Base-by-base conservation (phyloP, 495 filamentous ascomycete species). In the Bathelium albidoporum region DNA sequence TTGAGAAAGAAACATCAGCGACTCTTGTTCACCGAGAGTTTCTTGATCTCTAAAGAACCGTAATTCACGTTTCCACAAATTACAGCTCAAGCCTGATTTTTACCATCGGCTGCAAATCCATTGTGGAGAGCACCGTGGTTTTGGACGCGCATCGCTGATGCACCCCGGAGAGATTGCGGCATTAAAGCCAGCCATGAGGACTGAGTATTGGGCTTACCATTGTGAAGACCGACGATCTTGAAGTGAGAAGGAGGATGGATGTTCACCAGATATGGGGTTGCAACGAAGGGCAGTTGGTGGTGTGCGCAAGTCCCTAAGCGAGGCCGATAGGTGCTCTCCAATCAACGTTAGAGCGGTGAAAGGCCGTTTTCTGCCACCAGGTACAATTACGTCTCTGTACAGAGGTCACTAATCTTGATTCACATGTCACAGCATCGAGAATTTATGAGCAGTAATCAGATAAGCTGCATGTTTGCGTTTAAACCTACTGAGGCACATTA, bases 1-100 rank as follows among this genome's bases (percentile, higher is more conserved):
- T 98, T 92, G 94, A 98, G 95, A 91, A 93, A 55, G 49, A 55
- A 87, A 68, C 80, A 91, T 95, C 88, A 95, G 89, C 86, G 83
- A 87, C 85, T 85, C 80, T 80, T 76, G 82, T 87, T 82, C 87
- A 89, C 88, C 80, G 85, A 82, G 75, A 89, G 83, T 82, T 84
- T 89, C 80, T 55, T 55, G 44, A 86, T 91, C 90, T 95, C 90
- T 96, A 96, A 78, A 63, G 61, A 63, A 28, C 43, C 29, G 49
- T 29, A 55, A 24, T 10, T 20, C 49, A 55, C 16, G 49, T 55
- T 20, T 55, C 49, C 49, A 55, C 29, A 29, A 24, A 29, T 24
- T 55, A 29, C 49, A 55, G 24, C 49, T 55, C 49, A 55, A 55
- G 49, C 49, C 49, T 29, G 24, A 29, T 20, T 55, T 0, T 16